Conservation (phyloP, 352 stramenopile species). For the Elongisporangium senticosum region DNA sequence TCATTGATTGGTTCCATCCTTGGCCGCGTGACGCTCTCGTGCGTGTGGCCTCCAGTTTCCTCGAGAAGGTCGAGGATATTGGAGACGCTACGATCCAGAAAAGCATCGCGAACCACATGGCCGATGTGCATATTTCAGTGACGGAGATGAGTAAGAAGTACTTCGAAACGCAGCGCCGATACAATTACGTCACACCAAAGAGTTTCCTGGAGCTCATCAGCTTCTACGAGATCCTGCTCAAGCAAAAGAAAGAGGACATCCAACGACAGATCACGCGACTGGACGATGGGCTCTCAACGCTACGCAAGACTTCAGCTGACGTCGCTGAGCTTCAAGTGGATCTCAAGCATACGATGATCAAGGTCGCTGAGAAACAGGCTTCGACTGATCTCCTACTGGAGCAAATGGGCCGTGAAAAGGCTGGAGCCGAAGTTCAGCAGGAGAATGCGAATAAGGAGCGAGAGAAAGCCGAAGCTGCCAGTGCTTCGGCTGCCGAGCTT, state of each 20-base stretch:
- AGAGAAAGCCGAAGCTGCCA: conserved; percentile 89
- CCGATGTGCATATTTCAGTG: conserved; percentile 96
- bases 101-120: conserved; percentile 95
- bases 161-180: conserved; percentile 92
- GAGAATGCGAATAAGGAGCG: conserved; percentile 94
- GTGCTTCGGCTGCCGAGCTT: conserved; percentile 89
- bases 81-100: conserved; percentile 76
- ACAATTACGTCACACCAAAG: conserved; percentile 99
- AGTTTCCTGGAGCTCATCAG: conserved; percentile 97
- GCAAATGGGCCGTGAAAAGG: conserved; percentile 93
- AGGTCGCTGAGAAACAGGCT: conserved; percentile 95
- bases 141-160: conserved; percentile 94
- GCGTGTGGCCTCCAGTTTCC: conserved; percentile 93
- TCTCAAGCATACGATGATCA: conserved; percentile 94
- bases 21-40: conserved; percentile 96
- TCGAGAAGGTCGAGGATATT: conserved; percentile 94
- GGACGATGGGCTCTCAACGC: conserved; percentile 94
- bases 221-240: conserved; percentile 97
- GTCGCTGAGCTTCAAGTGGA: conserved; percentile 95
- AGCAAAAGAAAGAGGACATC: conserved; percentile 93
- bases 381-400: conserved; percentile 93
- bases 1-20: conserved; percentile 98
- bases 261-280: conserved; percentile 95
- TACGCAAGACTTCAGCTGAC: conserved; percentile 95
- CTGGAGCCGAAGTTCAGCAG: conserved; percentile 90